Base-by-base conservation (phyloP, 192 early-diverging fungal species). In the Chytriomyces hyalinus region DNA sequence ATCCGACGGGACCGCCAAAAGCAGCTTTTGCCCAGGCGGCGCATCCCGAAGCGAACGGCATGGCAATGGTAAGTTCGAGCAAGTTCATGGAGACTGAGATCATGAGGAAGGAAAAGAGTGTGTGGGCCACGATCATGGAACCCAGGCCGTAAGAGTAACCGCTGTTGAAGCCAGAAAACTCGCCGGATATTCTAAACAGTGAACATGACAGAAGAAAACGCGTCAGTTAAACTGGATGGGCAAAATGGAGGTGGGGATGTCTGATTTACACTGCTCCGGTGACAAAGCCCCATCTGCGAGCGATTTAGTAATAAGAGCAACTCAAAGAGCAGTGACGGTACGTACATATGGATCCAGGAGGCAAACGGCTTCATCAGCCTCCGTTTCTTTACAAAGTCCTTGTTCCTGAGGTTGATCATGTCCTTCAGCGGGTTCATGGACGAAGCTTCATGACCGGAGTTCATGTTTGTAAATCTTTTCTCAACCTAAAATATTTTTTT, bases 91-190 rank as follows among this genome's bases (percentile, higher is more conserved):
- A 76, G 6, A 76, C 62, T 6, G 22, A 17, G 6, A 66, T 44
- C 53, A 76, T 66, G 15, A 76, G n/a, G 47, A 22, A 0, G 64
- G 49, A 68, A 13, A 61, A 20, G 8, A 80, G 45, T 13, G 70
- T 47, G 36, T 75, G 67, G 5, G 79, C 79, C 4, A 70, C 67
- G 60, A 80, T 51, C 61, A 80, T 63, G 24, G 71, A 75, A 15
- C 79, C 79, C 36, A 75, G 68, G 28, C 79, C 79, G 60, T 78
- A 73, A 8, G 22, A 26, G 64, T 76, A 65, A 0, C 79, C 79
- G 6, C n/a, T 0, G 51, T 78, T 80, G 70, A 70, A 80, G 22
- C 74, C 79, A 7, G 76, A 70, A 70, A 66, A 78, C 45, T 80
- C 79, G 9, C 79, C 79, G 10, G 70, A 77, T 6, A 80, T 65